A percentile compares a stretch with the other conserved stretches of the same genome.
Evolutionary conservation across 495 filamentous ascomycete genomes (phyloP).

Genomic region (Neurospora hispaniola): DNA sequence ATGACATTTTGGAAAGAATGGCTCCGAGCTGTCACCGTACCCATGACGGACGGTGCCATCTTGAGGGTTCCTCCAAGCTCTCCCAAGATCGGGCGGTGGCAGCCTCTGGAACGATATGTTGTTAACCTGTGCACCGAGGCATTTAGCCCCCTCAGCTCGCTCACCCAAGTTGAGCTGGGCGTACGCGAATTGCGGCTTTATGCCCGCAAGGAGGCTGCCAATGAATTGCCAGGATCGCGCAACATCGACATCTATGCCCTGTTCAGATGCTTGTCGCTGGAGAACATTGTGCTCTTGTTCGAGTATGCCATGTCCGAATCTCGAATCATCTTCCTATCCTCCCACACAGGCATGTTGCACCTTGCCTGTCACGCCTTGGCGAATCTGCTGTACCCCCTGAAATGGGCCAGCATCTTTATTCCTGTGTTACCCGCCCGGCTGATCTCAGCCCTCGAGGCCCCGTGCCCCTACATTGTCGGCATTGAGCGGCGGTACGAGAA

Average conservation of each 20-base stretch:
- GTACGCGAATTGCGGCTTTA: slow-evolving; percentile 86
- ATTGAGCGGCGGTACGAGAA: slow-evolving; percentile 90
- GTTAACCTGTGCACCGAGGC: slow-evolving; percentile 97
- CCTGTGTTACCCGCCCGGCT: slow-evolving; percentile 81
- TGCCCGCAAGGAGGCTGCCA: slow-evolving; percentile 82
- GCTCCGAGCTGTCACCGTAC: slow-evolving; percentile 83
- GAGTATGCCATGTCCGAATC: slow-evolving; percentile 91
- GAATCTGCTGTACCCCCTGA: slow-evolving; percentile 78
- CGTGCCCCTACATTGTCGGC: slow-evolving; percentile 93
- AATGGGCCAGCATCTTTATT: slow-evolving; percentile 89
- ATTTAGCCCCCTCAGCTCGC: slow-evolving; percentile 78
- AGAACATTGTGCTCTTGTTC: slow-evolving; percentile 84
- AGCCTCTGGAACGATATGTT: slow-evolving; percentile 91
- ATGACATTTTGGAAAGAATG: slow-evolving; percentile 98
- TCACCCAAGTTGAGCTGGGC: slow-evolving; percentile 88
- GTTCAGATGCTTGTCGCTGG: slow-evolving; percentile 78
- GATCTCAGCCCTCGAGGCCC: slow-evolving; percentile 82
- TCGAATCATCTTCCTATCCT: slow-evolving; percentile 90
- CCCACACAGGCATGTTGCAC: slow-evolving; percentile 92
- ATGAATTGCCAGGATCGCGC: slow-evolving; percentile 87
- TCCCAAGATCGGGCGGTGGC: slow-evolving; percentile 89
- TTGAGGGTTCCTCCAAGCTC: slow-evolving; percentile 78
- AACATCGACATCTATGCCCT: slow-evolving; percentile 90
- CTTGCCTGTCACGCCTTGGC: slow-evolving; percentile 75
- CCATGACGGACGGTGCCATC: slow-evolving; percentile 83